A percentile compares a stretch with the other conserved stretches of the same genome.
These are phyloP conservation scores for Globisporangium viniferum DNA, from an alignment of 352 stramenopile genomes.

Conservation along the genomic window DNA sequence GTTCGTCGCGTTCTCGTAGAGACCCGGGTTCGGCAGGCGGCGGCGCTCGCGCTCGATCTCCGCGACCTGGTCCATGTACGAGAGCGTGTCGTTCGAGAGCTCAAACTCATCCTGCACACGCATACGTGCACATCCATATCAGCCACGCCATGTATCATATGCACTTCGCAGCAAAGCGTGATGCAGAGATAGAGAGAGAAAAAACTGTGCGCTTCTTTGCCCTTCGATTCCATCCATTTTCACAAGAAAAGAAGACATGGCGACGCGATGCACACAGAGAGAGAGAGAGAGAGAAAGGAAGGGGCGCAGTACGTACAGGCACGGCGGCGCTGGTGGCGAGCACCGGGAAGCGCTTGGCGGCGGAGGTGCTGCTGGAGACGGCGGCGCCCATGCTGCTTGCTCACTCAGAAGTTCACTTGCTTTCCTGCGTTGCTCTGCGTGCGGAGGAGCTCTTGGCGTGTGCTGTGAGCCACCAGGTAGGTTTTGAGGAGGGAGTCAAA, in stretches of 20 bases:
- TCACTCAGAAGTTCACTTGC: background rate
- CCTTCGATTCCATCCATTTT: background rate
- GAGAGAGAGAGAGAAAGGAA: background rate
- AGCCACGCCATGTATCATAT: background rate
- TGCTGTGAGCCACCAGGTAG: constrained; percentile 16
- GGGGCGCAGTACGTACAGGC: constrained; percentile 38
- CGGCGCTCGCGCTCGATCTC: constrained; percentile 75
- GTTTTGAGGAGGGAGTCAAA: background rate
- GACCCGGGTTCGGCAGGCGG: constrained; percentile 70
- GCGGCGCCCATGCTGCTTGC: constrained; percentile 47
- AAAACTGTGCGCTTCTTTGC: background rate
- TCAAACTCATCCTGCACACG: constrained; percentile 13
- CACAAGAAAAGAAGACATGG: background rate
- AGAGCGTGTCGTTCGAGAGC: constrained; percentile 46
- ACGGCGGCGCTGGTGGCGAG: constrained; percentile 57
- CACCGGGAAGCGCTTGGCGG: constrained; percentile 44
- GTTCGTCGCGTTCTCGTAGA: constrained; percentile 84
- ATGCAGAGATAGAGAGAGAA: background rate
- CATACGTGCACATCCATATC: background rate
- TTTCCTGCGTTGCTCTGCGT: background rate
- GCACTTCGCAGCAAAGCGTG: background rate
- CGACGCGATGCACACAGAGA: background rate
- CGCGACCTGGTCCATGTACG: constrained; percentile 83
- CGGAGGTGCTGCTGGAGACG: constrained; percentile 30
- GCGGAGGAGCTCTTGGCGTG: constrained; percentile 9